Evolutionary conservation across 768 basidiomycete genomes (phyloP).

Genomic region (Xerocomellus chrysenteron): DNA sequence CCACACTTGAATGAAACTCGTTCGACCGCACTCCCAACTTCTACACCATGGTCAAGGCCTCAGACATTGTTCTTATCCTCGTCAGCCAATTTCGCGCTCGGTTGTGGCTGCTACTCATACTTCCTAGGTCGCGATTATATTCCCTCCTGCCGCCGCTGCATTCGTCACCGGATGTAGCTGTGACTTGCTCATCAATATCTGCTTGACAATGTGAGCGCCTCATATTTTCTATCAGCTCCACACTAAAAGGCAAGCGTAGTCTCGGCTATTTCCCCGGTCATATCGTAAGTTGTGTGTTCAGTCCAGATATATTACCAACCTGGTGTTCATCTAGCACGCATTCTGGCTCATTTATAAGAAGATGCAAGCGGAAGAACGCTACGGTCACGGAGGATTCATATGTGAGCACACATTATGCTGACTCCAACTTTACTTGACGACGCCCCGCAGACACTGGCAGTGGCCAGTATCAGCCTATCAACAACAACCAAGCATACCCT

Average conservation of each 20-base stretch:
- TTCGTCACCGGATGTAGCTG: constrained; percentile 83
- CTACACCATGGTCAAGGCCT: constrained; percentile 48
- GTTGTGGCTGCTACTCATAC: not conserved
- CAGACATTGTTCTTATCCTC: constrained; percentile 78
- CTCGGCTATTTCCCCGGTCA: constrained; percentile 76
- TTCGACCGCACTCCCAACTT: not conserved
- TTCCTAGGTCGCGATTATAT: constrained; percentile 70
- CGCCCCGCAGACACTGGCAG: constrained; percentile 35
- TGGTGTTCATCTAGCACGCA: constrained; percentile 51
- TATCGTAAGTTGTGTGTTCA: constrained; percentile 36
- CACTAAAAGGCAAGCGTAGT: constrained; percentile 34
- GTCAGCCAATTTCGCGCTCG: constrained; percentile 38
- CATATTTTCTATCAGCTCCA: not conserved
- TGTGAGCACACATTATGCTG: constrained; percentile 52
- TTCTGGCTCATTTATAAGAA: constrained; percentile 91
- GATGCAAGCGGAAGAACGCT: constrained; percentile 83
- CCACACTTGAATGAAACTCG: not conserved
- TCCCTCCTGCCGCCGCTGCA: constrained; percentile 77
- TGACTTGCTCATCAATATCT: constrained; percentile 83
- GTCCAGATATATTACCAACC: not conserved
- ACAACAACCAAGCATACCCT: constrained; percentile 15
- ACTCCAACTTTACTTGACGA: not conserved
- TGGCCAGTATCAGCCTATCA: constrained; percentile 36
- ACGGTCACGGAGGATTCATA: constrained; percentile 71
- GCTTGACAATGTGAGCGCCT: constrained; percentile 64